Evolutionary conservation across 2,329 filamentous ascomycete genomes (phyloP).

Genomic region (Colletotrichum sansevieriae): DNA sequence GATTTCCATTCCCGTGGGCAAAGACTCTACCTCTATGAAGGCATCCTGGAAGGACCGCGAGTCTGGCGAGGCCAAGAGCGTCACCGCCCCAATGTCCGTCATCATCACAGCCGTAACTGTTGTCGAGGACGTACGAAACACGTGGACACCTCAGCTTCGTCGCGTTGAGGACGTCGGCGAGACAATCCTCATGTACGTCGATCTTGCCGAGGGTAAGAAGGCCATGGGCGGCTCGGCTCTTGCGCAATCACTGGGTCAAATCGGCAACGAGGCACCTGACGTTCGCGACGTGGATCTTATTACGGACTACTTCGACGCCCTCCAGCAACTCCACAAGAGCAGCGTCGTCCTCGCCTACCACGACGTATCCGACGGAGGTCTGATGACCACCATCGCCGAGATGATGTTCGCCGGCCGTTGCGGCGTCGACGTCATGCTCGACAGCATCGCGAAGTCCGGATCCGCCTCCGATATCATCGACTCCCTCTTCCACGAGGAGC

Average conservation of each 20-base stretch:
- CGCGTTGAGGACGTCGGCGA: conserved; percentile 90
- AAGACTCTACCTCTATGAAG: conserved; percentile 99
- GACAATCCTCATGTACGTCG: conserved; percentile 89
- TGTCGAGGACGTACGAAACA: conserved; percentile 84
- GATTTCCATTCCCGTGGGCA: conserved; percentile 94
- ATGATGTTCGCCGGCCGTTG: conserved; percentile 99
- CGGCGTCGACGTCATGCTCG: conserved; percentile 87
- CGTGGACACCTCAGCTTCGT: conserved; percentile 92
- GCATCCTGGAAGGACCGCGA: conserved; percentile 87
- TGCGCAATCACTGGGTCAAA: conserved; percentile 87
- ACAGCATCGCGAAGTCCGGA: conserved; percentile 75
- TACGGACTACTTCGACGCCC: conserved; percentile 91
- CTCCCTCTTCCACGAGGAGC: conserved; percentile 93
- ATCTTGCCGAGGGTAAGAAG: conserved; percentile 84
- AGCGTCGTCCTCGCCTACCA: conserved; percentile 89
- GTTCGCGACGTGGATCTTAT: conserved; percentile 85
- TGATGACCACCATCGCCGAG: conserved; percentile 90
- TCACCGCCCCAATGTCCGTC: conserved; percentile 91
- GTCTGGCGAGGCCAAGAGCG: conserved; percentile 79
- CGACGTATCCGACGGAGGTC: conserved; percentile 91
- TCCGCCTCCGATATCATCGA: conserved; percentile 76
- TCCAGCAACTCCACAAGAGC: conserved; percentile 72
- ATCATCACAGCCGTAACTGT: conserved; percentile 92
- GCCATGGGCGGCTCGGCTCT: conserved; percentile 91
- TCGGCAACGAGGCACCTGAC: conserved; percentile 88